Evolutionary conservation across 2,329 filamentous ascomycete species (phyloP), one percentile per base, ranked within the genome.

Genomic region (Sporothrix variecibatus): DNA sequence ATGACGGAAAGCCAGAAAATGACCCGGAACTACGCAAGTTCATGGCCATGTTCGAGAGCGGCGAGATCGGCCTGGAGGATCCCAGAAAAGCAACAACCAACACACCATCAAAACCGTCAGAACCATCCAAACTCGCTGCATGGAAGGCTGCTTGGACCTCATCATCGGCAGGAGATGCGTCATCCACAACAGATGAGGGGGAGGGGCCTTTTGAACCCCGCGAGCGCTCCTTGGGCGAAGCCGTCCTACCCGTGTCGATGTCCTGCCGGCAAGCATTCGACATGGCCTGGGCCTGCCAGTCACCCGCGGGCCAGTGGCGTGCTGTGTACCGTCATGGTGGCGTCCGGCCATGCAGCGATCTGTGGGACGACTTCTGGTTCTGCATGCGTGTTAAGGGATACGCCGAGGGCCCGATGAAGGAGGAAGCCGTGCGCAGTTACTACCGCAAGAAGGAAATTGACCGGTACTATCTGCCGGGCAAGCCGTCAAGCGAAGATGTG

Each of bases 341-440:
- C 58, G 85, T 97, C 79, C 89, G 92, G 62, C 87, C 89, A 3
- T 99, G 96, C 86, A 89, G 87, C 76, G 92, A 97, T 77, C 91
- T 94, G 76, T 98, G 95, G 94, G 89, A 92, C 75, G 93, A 97
- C 82, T 98, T 97, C 83, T 97, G 95, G 93, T 95, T 98, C 84
- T 99, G 96, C 86, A 98, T 98, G 95, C 91, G 93, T 77, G 91
- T 91, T 51, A 91, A 92, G 79, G 87, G 87, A 1, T 90, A 90
- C 79, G 82, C 86, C 0, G 87, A 89, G 31, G 83, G 86, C 60
- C 31, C 68, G 15, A 84, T 90, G 77, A 89, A 90, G 78, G 90
- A 88, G 75, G 87, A 86, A 71, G 86, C 87, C 78, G 87, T 97
- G 73, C 85, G 86, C 75, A 89, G 90, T 67, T 89, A 91, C 82